Base-by-base conservation (phyloP, 371 early-diverging fungal genomes). In the Rhizopus arrhizus region DNA sequence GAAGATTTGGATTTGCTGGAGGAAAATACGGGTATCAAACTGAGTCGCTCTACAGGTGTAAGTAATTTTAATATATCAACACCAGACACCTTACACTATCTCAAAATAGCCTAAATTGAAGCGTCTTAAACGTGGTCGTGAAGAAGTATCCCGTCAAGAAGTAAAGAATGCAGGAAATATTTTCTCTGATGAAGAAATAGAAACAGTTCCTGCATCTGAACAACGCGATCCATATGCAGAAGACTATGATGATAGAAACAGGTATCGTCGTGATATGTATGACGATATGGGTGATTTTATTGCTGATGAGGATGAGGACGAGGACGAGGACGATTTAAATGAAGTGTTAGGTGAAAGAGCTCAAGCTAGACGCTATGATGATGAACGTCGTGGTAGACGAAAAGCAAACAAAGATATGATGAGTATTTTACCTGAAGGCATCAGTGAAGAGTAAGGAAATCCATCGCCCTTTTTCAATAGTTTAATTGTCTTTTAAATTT, bases 1-100 rank as follows among this genome's bases (percentile, higher is more conserved):
- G 95, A 94, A 63, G 95, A 95, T 74, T 70, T 93, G 49, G 93
- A 84, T 28, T 80, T 95, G 28, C 71, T 95, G 31, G 91, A 88
- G 61, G 95, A 93, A 63, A 94, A 95, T 68, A 88, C 90, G 7
- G 92, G 90, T 38, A 75, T 87, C 36, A 84, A 84, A 50, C 69
- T 86, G 56, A 66, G 68, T 9, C 75, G 82, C 10, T 62, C 66
- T 5, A 64, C 78, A 41, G 84, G 82, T 61, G 84, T 84, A 81
- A 61, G 61, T 60, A 35, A 33, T 31, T 8, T 15, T 0, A 6
- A 32, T 36, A 10, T 11, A 16, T 29, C 43, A 15, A 28, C 32
- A 1, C 12, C 36, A 45, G 16, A 50, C 43, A 56, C 48, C 13
- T 11, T 49, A 22, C n/a, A 7, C 38, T 41, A 33, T 64, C 36